Evolutionary conservation across 2,329 filamentous ascomycete genomes (phyloP), one percentile per base, ranked within the genome.

Genomic region (Reticulascus tulasneorum): DNA sequence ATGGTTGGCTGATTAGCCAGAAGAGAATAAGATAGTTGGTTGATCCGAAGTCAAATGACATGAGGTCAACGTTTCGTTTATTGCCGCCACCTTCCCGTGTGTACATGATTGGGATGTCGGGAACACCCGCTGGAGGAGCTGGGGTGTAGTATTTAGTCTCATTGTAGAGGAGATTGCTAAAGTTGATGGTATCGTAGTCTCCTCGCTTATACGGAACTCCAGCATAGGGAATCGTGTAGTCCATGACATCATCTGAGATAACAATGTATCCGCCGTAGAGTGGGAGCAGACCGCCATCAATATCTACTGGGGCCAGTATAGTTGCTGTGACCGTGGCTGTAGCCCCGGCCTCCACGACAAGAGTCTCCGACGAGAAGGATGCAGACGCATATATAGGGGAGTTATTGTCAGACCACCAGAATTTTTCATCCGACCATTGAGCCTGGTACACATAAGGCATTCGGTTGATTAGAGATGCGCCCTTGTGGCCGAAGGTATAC

Each of bases 201-300:
- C 7, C 10, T 8, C 38, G 38, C 4, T 20, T 12, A 12, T 40
- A 40, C 7, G 38, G 28, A 9, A 40, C 25, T 7, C 38, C 38
- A 17, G 33, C 23, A 21, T 40, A 40, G 5, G 33, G 33, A 10
- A 40, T 35, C 9, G 21, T 25, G n/a, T 32, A 40, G 6, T 33
- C 15, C 2, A 24, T 18, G 3, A 15, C 20, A 18, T 21, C 29
- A 7, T 40, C 28, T 18, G 23, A 21, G 11, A 40, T 21, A 7
- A 29, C 37, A 29, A 37, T 40, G 29, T 31, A 32, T 6, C 38
- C 38, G 13, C 38, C 37, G 33, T 40, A 40, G 2, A 29, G 29
- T 6, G 33, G 38, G 23, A 37, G 9, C 18, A 40, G 28, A n/a
- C 26, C 29, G 10, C 28, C 12, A 12, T 40, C 33, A 8, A 33